Conservation (phyloP, 345 rosid genomes). For the Ricinus communis region DNA sequence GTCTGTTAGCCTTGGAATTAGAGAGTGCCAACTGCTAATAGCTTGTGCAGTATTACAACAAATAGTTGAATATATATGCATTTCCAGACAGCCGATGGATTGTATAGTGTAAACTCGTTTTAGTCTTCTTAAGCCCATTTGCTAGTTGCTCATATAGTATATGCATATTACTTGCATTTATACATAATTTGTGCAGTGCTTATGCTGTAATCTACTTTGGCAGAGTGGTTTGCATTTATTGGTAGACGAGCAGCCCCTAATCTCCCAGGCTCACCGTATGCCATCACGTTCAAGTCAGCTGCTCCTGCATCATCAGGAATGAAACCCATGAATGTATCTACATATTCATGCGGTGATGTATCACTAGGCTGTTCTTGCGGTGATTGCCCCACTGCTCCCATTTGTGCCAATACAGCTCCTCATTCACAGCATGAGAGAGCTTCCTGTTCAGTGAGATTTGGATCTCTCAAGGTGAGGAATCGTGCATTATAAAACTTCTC, state of each 20-base stretch:
- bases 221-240: constrained; percentile 91
- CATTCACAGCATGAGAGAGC: constrained; percentile 45
- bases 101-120: background rate
- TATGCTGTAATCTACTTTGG: constrained; percentile 35
- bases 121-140: background rate
- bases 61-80: no score
- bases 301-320: constrained; percentile 72
- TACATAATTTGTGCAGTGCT: background rate
- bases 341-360: constrained; percentile 77
- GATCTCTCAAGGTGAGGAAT: constrained; percentile 64
- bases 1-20: no score
- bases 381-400: constrained; percentile 80
- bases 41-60: no score
- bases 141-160: background rate
- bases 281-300: constrained; percentile 57
- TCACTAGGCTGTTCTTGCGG: constrained; percentile 97
- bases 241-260: constrained; percentile 61
- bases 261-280: constrained; percentile 86
- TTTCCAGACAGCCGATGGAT: no score
- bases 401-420: constrained; percentile 59
- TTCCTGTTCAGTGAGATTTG: constrained; percentile 72
- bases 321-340: constrained; percentile 84
- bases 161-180: background rate
- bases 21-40: no score
- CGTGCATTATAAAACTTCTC: background rate